Evolutionary conservation across 139 green algal species (phyloP), one percentile per base, ranked within the genome.

Genomic region (Auxenochlorella pyrenoidosa): DNA sequence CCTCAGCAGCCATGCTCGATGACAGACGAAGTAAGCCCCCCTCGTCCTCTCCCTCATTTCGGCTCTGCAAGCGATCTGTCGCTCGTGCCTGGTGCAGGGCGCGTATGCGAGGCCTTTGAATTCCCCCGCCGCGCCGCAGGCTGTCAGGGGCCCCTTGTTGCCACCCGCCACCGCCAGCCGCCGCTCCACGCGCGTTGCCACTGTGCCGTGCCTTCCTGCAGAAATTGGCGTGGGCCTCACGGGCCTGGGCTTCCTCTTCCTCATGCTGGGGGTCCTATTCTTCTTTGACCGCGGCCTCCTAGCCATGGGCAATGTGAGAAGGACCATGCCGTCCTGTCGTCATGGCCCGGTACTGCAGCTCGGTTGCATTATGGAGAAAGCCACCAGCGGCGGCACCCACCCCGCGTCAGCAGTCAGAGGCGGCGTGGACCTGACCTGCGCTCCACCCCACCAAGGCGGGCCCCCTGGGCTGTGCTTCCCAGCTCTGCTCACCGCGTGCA

Each of bases 211-310:
- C 65, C 40, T 30, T 22, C 47, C 26, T 81, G 90, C 96, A 99
- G 97, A 99, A 88, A 99, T 99, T 60, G 97, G 97, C 22, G 94
- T 99, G 65, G 97, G 96, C 38, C 89, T 99, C 6, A 99, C 97
- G 18, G 95, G 88, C 34, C 97, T 99, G 89, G 97, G 97, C 28
- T 89, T 98, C 26, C 82, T 99, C 0, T 99, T 99, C 91, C 95
- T 94, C 6, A 90, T 98, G 28, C 91, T 99, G 10, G 97, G 97
- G 8, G 95, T 99, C 41, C 59, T 99, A 1, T 94, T 99, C 75
- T 97, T 99, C 88, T 99, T 99, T 89, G 97, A 99, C 87, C 95
- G 94, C 58, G 96, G 96, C 0, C 92, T 99, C 18, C 93, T 99
- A 24, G 96, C 97, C 6, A 99, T 99, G 95, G 97, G 97, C 13